These are phyloP conservation scores for Pancytospora philotis DNA, from an alignment of 371 early-diverging fungal species.

Conservation along the genomic window DNA sequence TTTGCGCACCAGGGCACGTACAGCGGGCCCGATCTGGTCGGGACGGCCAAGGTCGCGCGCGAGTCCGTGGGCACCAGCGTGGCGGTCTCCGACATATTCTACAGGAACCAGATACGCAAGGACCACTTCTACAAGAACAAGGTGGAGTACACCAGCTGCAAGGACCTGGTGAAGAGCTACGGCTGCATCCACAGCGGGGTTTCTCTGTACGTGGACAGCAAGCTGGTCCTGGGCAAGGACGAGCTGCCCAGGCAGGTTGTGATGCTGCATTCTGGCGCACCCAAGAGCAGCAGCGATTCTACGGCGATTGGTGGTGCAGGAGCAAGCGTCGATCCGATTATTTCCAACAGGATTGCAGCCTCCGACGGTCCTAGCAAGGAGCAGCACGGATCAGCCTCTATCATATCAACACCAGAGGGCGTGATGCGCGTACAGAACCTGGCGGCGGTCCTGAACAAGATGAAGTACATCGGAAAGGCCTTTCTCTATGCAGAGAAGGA, in stretches of 20 bases:
- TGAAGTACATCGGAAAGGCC: neutral
- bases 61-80: conserved; percentile 49
- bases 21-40: conserved; percentile 18
- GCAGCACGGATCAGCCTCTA: too few species aligned
- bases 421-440: neutral
- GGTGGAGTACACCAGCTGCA: conserved; percentile 37
- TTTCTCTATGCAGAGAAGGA: too few species aligned
- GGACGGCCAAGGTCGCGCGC: conserved; percentile 20
- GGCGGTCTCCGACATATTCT: conserved; percentile 51
- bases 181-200: conserved; percentile 27
- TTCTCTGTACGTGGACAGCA: neutral
- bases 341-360: too few species aligned
- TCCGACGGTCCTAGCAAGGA: too few species aligned
- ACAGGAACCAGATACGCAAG: conserved; percentile 47
- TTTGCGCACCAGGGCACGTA: conserved; percentile 24
- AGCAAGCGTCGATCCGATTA: too few species aligned
- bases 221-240: neutral
- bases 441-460: neutral
- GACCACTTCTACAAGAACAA: conserved; percentile 48
- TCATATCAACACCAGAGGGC: too few species aligned
- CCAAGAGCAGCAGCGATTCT: too few species aligned
- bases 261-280: neutral
- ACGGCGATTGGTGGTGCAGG: too few species aligned
- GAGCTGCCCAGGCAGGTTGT: neutral
- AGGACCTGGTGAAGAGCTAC: conserved; percentile 42